Base-by-base conservation (phyloP, 2,329 filamentous ascomycete genomes). In the Verticillium klebahnii region DNA sequence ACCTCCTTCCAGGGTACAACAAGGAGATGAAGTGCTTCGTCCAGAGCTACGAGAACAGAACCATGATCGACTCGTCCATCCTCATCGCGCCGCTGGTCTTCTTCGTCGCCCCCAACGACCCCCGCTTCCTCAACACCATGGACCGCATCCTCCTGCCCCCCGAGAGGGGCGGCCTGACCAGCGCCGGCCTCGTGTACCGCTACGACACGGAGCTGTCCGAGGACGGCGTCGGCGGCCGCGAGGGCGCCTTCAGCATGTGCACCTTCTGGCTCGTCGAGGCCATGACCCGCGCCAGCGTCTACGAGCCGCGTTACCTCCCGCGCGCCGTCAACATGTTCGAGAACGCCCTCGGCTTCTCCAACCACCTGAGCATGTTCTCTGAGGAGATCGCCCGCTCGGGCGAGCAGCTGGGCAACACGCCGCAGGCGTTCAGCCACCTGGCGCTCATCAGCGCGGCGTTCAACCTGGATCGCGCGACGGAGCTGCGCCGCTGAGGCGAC, bases 251-350 rank as follows among this genome's bases (percentile, higher is more conserved):
- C 71, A 87, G 84, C 69, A 92, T 93, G 89, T 92, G 89, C 70
- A 93, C 89, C 0, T 93, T 93, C 72, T 93, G 90, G 90, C 84
- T 92, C 0, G 89, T 93, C 14, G 90, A 93, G 74, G 89, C 90
- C 29, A 82, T 93, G 75, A 91, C 89, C 34, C 82, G 90, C 36
- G 89, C 89, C 66, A 77, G 83, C 67, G 77, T 80, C 57, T 89
- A 89, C 71, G 86, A 90, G 66, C 78, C 79, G n/a, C 87, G 84
- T 65, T 90, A 90, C 67, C 76, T 88, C 23, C 72, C 78, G 14
- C 78, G 81, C 12, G 85, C 90, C 7, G 81, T 90, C 66, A 89
- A 84, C 66, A 79, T 92, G 52, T 93, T 93, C 67, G 89, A 93
- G 74, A 92, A 91, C 69, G 90, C 92, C 81, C 78, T 93, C 29